phyloP scores from a whole-genome alignment of 768 basidiomycete genomes.

The Asterophora parasitica region DNA sequence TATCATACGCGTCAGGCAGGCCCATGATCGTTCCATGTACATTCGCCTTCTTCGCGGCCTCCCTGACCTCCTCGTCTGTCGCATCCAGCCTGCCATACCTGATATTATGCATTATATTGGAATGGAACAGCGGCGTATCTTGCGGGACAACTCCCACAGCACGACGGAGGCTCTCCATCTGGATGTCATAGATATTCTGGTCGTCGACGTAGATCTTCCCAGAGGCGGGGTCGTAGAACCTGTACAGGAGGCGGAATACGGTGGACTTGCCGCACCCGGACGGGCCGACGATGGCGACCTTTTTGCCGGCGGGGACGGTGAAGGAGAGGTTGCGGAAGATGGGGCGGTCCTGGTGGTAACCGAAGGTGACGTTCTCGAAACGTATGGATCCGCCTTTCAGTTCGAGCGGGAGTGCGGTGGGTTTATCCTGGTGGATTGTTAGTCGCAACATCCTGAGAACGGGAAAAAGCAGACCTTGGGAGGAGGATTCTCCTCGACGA shows the following conservation, averaged over 20 bases:
- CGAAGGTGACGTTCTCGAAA: conserved; percentile 90
- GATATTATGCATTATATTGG: conserved; percentile 92
- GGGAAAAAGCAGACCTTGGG: conserved; percentile 39
- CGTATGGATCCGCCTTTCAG: conserved; percentile 83
- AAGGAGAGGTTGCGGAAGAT: conserved; percentile 90
- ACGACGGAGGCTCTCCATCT: conserved; percentile 65
- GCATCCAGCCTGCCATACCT: conserved; percentile 88
- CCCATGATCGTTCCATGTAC: conserved; percentile 76
- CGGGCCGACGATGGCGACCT: conserved; percentile 95
- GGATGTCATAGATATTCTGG: conserved; percentile 75
- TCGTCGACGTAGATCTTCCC: conserved; percentile 86
- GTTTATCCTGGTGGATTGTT: conserved; percentile 50
- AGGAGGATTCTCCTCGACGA: conserved; percentile 76
- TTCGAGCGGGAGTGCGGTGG: conserved; percentile 59
- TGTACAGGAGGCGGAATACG: conserved; percentile 87
- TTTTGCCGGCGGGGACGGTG: conserved; percentile 92
- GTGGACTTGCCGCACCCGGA: conserved; percentile 98
- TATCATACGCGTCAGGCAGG: conserved; percentile 82
- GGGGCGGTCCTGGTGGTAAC: conserved; percentile 85
- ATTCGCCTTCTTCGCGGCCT: conserved; percentile 81
- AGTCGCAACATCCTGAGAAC: background rate
- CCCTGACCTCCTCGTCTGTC: conserved; percentile 82
- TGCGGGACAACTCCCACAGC: conserved; percentile 94
- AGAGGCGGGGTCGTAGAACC: conserved; percentile 84
- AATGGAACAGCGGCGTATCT: conserved; percentile 96